A percentile compares a stretch with the other conserved stretches of the same genome.
These are phyloP conservation scores for Dictyostelium capitatum DNA, from an alignment of 78 protist genomes.

Conservation along the genomic window DNA sequence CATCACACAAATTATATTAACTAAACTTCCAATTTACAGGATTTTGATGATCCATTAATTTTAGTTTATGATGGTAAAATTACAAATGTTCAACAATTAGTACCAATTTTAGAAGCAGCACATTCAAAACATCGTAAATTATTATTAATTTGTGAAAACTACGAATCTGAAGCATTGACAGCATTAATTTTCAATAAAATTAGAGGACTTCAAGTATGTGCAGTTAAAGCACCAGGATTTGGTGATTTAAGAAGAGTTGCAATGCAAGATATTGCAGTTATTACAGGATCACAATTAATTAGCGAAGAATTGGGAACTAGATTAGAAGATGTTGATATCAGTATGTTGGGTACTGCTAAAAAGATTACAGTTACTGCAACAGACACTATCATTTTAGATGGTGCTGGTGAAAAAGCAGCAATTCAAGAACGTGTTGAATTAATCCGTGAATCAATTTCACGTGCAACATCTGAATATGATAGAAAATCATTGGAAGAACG, in stretches of 20 bases:
- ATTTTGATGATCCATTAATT: conserved; percentile 93
- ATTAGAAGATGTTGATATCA: conserved; percentile 79
- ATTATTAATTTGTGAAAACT: conserved; percentile 97
- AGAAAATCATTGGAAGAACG: conserved; percentile 96
- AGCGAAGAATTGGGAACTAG: conserved; percentile 85
- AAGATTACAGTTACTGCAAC: conserved; percentile 93
- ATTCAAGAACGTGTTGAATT: conserved; percentile 94
- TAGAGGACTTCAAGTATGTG: conserved; percentile 93
- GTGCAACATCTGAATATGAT: conserved; percentile 92
- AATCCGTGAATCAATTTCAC: conserved; percentile 89
- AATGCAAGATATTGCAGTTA: conserved; percentile 98
- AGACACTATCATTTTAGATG: conserved; percentile 96
- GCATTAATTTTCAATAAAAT: conserved; percentile 96
- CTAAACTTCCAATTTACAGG: conserved; percentile 36
- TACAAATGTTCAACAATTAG: conserved; percentile 84
- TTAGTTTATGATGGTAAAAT: conserved; percentile 90
- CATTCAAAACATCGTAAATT: conserved; percentile 84
- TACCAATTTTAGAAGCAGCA: conserved; percentile 94
- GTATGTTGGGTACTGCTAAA: conserved; percentile 93
- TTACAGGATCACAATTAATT: conserved; percentile 95
- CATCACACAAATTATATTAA: not conserved
- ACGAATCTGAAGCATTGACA: conserved; percentile 97
- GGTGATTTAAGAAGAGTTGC: conserved; percentile 97
- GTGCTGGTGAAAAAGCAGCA: conserved; percentile 93
- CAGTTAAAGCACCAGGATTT: conserved; percentile 99